Evolutionary conservation across 768 basidiomycete genomes (phyloP), one percentile per base, ranked within the genome.

Genomic region (Lepiota brunneoincarnata): DNA sequence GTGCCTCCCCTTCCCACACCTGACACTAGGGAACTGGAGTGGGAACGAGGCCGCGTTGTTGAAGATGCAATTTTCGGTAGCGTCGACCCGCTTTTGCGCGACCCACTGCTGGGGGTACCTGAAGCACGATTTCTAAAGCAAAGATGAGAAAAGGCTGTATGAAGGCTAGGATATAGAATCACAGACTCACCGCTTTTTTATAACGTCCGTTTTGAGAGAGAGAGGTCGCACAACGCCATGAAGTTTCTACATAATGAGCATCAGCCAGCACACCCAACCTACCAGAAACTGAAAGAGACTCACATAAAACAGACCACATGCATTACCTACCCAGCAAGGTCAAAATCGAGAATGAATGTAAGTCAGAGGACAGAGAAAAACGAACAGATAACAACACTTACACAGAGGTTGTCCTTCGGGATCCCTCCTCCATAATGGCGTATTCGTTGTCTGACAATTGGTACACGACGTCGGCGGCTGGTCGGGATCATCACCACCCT

Each of bases 401-500:
- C 93, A 96, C 49, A 96, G 72, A 28, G 93, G 93, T 63, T 94
- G 91, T 17, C 93, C 93, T 63, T 95, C 93, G 0, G 93, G 91
- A 72, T 96, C 92, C 58, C 93, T 75, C 68, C 93, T 80, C 93
- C 93, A 96, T 42, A 96, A 72, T 7, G 93, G 93, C 36, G 95
- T 98, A 65, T 93, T 97, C 11, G 91, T 95, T 51, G 95, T 98
- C 62, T 91, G 87, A 69, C 95, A 98, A 65, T 98, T 98, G 5
- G 91, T 93, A 68, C 95, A 98, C 24, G 90, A 75, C 1, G 93
- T 97, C 7, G 87, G 91, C 6, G 82, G 66, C 54, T 80, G 77
- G 42, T 91, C 89, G 48, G 78, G 82, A 51, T 89, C 87, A 57
- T 87, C 91, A 44, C 75, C 75, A 39, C 87, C 86, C 59, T 87